phyloP scores from a whole-genome alignment of 2,329 filamentous ascomycete genomes.

The Meredithiella fracta region DNA sequence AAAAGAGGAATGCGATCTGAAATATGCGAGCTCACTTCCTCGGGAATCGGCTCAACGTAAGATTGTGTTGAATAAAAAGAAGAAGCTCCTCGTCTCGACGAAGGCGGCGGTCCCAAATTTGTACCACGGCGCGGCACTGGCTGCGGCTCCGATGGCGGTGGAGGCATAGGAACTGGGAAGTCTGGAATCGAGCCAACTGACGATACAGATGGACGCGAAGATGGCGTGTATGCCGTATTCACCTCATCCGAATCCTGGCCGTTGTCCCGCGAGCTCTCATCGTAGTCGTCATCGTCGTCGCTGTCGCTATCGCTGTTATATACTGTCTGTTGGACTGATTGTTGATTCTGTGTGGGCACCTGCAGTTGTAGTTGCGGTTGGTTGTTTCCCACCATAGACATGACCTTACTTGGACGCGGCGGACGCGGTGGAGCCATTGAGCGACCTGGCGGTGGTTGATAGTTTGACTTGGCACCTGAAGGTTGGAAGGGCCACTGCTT shows the following conservation, averaged over 20 bases:
- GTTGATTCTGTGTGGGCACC: constrained; percentile 19
- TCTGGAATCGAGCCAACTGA: constrained; percentile 43
- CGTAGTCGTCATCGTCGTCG: constrained; percentile 20
- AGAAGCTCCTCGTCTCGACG: constrained; percentile 41
- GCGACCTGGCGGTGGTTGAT: constrained; percentile 34
- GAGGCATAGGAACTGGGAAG: constrained; percentile 26
- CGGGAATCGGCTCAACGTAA: constrained; percentile 59
- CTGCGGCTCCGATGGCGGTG: constrained; percentile 3
- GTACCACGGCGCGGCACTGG: constrained; percentile 31
- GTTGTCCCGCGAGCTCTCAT: constrained; percentile 20
- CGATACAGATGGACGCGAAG: constrained; percentile 35
- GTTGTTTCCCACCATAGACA: constrained; percentile 36
- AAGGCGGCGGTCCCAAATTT: constrained; percentile 43
- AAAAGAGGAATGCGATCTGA: constrained; percentile 45
- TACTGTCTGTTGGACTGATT: constrained; percentile 17
- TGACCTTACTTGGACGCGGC: constrained; percentile 34
- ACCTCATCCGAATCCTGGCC: constrained; percentile 22
- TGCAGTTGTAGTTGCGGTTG: constrained; percentile 33
- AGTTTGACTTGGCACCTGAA: constrained; percentile 25
- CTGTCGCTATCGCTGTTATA: constrained; percentile 11
- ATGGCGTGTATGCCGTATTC: constrained; percentile 32
- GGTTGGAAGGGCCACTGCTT: constrained; percentile 23
- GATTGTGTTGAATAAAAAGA: constrained; percentile 50
- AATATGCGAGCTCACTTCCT: constrained; percentile 39
- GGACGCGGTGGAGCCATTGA: constrained; percentile 38